These are phyloP conservation scores for Rhexocercosporidium sp. DNA, from an alignment of 2,329 filamentous ascomycete genomes.

Conservation along the genomic window DNA sequence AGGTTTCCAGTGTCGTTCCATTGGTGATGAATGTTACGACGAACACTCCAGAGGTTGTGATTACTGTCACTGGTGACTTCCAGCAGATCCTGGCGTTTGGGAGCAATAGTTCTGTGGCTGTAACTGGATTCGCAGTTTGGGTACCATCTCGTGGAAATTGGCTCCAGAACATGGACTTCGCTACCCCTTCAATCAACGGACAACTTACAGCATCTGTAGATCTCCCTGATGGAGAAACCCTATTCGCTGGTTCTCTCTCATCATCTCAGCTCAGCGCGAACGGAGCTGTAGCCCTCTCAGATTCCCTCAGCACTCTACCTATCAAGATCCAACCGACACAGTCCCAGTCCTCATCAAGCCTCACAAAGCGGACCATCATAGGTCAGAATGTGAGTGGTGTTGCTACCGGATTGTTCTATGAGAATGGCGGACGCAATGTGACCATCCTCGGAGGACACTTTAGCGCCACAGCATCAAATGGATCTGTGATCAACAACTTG, in stretches of 20 bases:
- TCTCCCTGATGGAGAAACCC: slow-evolving; percentile 60
- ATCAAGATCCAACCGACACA: slow-evolving; percentile 57
- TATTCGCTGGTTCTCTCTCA: slow-evolving; percentile 84
- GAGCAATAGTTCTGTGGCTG: slow-evolving; percentile 63
- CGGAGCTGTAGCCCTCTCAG: slow-evolving; percentile 70
- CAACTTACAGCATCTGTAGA: slow-evolving; percentile 74
- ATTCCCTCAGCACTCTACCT: slow-evolving; percentile 59
- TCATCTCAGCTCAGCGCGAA: slow-evolving; percentile 76
- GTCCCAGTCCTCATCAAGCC: slow-evolving; percentile 44
- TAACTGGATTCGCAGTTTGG: slow-evolving; percentile 87
- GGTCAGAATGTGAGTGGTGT: slow-evolving; percentile 65
- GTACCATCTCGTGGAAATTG: slow-evolving; percentile 84
- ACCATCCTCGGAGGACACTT: slow-evolving; percentile 92
- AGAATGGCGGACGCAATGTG: slow-evolving; percentile 71
- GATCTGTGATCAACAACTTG: slow-evolving; percentile 77
- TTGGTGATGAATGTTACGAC: slow-evolving; percentile 79
- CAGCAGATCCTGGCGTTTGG: slow-evolving; percentile 71
- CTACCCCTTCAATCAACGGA: slow-evolving; percentile 72
- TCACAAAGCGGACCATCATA: slow-evolving; percentile 52
- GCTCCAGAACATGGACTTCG: slow-evolving; percentile 77
- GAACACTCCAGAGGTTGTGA: slow-evolving; percentile 70
- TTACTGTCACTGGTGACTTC: slow-evolving; percentile 84
- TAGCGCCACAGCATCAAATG: slow-evolving; percentile 69
- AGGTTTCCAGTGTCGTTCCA: slow-evolving; percentile 75
- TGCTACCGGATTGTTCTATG: slow-evolving; percentile 80